Evolutionary conservation across 148 eudicot species (phyloP), one percentile per base, ranked within the genome.

Genomic region (Rhododendron kiyosumense): DNA sequence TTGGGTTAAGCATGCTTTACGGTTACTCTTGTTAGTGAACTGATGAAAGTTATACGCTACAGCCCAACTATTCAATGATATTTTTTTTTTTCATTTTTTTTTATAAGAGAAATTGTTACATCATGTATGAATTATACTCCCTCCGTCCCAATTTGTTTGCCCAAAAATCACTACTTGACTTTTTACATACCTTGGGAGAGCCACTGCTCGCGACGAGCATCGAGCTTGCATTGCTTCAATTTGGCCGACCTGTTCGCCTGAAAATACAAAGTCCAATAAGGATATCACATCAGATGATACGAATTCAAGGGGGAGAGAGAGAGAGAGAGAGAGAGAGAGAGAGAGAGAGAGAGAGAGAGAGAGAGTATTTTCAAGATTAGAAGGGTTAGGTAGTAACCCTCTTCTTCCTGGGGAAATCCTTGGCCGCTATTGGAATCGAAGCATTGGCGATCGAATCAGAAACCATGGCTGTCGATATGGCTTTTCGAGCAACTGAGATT

Each of bases 171-270:
- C 22, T 18, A 54, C 4, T 17, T 18, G 61, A 54, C 57, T 13
- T 13, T 52, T 52, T n/a, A 82, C 84, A 76, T 84, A 97, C 99
- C 99, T 91, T 93, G 95, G 54, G 98, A 93, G 77, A 97, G 96
- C 94, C 94, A 97, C 94, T 97, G 98, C 88, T 93, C 96, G 13
- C 96, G 95, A 34, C 98, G 98, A 85, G 94, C 98, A 91, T 95
- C 98, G 36, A 93, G 95, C 95, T 97, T 97, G 91, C 91, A 90
- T 91, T 95, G 98, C 93, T 93, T 95, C 95, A 97, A 86, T 89
- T 95, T 94, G n/a, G 99, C 98, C 81, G 95, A 85, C 84, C 98
- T 91, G 84, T 94, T 97, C 41, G 90, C 98, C 98, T 97, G 85
- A 28, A 84, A 86, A 77, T 11, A 54, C 54, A 83, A 85, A 71